Percentiles rank a stretch among this genome's conserved stretches.
Evolutionary conservation across 129 eudicot species (phyloP).

Genomic region (sunflower (Helianthus annuus)): DNA sequence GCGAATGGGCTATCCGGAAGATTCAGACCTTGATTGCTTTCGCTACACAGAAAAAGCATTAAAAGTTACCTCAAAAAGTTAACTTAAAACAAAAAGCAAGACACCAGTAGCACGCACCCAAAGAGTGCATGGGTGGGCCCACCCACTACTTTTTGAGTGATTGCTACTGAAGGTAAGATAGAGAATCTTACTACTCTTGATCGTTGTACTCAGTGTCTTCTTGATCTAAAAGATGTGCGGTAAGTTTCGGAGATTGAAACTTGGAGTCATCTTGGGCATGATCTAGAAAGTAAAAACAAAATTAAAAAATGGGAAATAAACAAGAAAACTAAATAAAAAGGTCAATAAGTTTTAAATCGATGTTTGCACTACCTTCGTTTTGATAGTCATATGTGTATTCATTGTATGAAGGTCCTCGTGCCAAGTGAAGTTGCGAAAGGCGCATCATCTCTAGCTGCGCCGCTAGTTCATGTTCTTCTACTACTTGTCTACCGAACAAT

Average conservation of each 20-base stretch:
- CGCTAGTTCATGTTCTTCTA: constrained; percentile 52
- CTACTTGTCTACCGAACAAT: constrained; percentile 43
- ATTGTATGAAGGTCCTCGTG: constrained; percentile 33
- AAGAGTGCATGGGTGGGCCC: background rate
- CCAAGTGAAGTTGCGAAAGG: constrained; percentile 52
- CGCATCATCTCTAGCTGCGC: constrained; percentile 53
- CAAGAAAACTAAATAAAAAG: background rate
- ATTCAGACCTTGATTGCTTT: constrained; percentile 43
- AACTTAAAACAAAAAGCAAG: constrained; percentile 5
- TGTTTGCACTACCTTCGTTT: constrained; percentile 38
- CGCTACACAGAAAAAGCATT: constrained; percentile 17
- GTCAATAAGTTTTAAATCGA: background rate
- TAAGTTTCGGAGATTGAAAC: constrained; percentile 41
- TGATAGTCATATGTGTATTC: constrained; percentile 45
- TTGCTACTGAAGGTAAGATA: constrained; percentile 3
- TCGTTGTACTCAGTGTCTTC: constrained; percentile 26
- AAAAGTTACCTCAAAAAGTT: constrained; percentile 20
- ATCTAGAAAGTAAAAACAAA: constrained; percentile 5
- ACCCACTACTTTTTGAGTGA: background rate
- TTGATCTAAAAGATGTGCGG: constrained; percentile 35
- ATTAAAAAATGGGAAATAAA: background rate
- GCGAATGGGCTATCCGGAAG: constrained; percentile 82
- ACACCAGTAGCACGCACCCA: constrained; percentile 6
- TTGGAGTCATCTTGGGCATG: constrained; percentile 36
- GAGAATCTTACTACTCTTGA: constrained; percentile 43